Percentiles rank a stretch among this genome's conserved stretches.
phyloP scores from a whole-genome alignment of 371 early-diverging fungal species.

The Mortierella sp. region DNA sequence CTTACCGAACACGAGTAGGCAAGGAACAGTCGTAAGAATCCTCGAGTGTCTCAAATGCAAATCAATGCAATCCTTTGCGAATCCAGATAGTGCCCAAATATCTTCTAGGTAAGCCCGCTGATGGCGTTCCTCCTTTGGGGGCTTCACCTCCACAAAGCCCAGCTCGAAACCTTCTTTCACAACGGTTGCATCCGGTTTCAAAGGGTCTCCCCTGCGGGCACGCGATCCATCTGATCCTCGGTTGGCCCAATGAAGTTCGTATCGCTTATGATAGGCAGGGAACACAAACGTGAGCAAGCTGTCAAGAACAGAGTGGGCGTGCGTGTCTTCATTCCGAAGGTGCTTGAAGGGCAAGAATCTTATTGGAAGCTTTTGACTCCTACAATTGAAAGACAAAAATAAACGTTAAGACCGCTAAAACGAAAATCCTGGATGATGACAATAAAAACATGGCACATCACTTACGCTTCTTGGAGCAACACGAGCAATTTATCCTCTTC shows the following conservation, averaged over 20 bases:
- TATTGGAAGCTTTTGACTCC: conserved; percentile 10
- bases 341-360: conserved; percentile 4
- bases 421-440: not conserved
- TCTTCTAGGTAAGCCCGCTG: conserved; percentile 18
- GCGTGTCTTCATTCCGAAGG: conserved; percentile 12
- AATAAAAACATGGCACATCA: not conserved
- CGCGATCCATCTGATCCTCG: conserved; percentile 13
- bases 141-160: conserved; percentile 22
- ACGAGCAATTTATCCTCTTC: conserved; percentile 3
- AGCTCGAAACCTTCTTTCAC: conserved; percentile 15
- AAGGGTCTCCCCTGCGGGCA: conserved; percentile 18
- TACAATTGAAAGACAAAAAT: conserved; percentile 6
- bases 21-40: not conserved
- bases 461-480: conserved; percentile 12
- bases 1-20: conserved; percentile 20
- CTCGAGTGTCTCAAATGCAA: conserved; percentile 2
- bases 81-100: conserved; percentile 16
- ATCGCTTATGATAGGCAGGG: conserved; percentile 2
- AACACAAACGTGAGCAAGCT: conserved; percentile 16
- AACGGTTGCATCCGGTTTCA: conserved; percentile 26
- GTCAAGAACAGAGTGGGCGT: conserved; percentile 19
- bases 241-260: conserved; percentile 27
- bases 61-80: conserved; percentile 21
- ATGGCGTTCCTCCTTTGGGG: conserved; percentile 17
- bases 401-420: not conserved